Evolutionary conservation across 2,329 filamentous ascomycete genomes (phyloP).

Genomic region (Cercospora sp.): DNA sequence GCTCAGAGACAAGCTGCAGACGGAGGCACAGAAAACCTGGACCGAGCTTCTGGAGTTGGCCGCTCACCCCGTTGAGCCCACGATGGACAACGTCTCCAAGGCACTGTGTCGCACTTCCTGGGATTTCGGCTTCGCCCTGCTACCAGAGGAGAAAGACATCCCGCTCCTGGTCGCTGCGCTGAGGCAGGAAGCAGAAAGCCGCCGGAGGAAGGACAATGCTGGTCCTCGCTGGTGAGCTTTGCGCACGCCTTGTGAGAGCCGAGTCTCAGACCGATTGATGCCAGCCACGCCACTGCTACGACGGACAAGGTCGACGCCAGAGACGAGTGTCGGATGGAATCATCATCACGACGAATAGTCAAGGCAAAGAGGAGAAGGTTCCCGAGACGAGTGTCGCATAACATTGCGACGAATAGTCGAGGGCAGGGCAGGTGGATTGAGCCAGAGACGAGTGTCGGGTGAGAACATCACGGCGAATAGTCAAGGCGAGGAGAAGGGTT

Average conservation of each 20-base stretch:
- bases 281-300: neutral
- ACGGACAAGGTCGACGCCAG: neutral
- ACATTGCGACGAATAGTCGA: neutral
- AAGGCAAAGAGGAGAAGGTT: neutral
- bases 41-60: neutral
- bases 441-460: neutral
- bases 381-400: neutral
- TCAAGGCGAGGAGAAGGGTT: neutral
- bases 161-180: neutral
- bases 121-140: neutral
- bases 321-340: neutral
- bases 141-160: neutral
- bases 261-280: neutral
- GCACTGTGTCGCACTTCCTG: neutral
- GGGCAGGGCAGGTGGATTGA: neutral
- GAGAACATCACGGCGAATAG: neutral
- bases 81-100: neutral
- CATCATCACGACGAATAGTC: neutral
- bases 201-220: neutral
- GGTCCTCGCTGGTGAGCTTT: neutral
- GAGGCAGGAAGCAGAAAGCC: neutral
- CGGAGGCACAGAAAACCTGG: slow-evolving; percentile 4
- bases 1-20: slow-evolving; percentile 5
- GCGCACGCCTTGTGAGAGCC: neutral
- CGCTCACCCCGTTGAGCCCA: neutral